Base-by-base conservation (phyloP, 2,329 filamentous ascomycete genomes). In the Alternaria infectoria region DNA sequence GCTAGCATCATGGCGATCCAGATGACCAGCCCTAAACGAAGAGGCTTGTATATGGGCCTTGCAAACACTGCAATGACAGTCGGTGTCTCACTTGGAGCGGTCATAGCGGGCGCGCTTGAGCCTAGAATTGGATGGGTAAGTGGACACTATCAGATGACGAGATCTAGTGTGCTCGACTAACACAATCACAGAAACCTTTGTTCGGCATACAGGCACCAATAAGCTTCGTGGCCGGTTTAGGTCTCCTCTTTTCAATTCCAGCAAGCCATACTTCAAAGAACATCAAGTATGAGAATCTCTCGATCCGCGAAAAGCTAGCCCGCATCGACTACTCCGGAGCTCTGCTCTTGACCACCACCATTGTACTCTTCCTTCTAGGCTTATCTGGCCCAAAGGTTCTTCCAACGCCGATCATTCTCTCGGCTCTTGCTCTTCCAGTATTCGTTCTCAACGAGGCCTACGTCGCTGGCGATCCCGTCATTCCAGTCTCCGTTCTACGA, bases 1-100 rank as follows among this genome's bases (percentile, higher is more conserved):
- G 86, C 89, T 1, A 88, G 93, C 50, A 92, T 96, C 51, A 83
- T 95, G 21, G 88, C 92, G 0, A 85, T 96, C n/a, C 90, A 95
- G 74, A 81, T 96, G 65, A 87, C 89, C 0, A 88, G 86, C 21
- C 87, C 88, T 64, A 88, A 88, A 66, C 84, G 87, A 5, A 85
- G 93, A 61, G 93, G 93, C 0, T 67, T 96, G 19, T 91, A 89
- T 59, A 87, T 96, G 64, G 93, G 92, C 1, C 78, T 93, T 44
- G 84, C 92, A 19, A 96, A 95, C 71, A 86, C 89, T 0, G 88
- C 89, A 1, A 91, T 91, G 74, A 94, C 91, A 0, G 81, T 87
- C 12, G 92, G 91, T 4, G 85, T 94, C 5, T 89, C 90, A 0
- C 84, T 91, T 1, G 91, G 91, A 2, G 91, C 90, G 0, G 88